These are phyloP conservation scores for Grigorovia humatica DNA, from an alignment of 805 yeast species.

Conservation along the genomic window DNA sequence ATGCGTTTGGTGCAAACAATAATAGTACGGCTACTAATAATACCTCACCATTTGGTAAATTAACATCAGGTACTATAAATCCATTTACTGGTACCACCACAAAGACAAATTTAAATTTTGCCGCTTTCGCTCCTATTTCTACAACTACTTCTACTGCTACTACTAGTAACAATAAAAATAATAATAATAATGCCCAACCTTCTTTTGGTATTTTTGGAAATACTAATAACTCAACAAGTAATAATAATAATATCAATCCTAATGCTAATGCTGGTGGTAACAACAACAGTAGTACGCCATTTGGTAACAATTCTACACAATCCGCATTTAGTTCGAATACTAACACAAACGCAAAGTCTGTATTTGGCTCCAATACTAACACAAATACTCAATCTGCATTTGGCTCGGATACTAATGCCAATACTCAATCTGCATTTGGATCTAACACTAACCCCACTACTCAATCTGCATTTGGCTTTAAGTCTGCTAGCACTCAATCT, in stretches of 20 bases:
- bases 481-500: background rate
- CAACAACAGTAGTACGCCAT: background rate
- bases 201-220: too few relatives aligned
- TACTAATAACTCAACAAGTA: too few relatives aligned
- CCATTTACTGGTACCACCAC: background rate
- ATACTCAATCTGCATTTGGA: background rate
- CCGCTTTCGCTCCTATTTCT: background rate
- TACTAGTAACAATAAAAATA: too few relatives aligned
- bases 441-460: conserved; percentile 3
- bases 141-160: background rate
- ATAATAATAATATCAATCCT: too few relatives aligned
- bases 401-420: conserved; percentile 4
- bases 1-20: background rate
- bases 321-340: conserved; percentile 7
- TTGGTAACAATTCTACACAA: conserved; percentile 13
- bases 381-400: conserved; percentile 8
- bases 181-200: too few relatives aligned
- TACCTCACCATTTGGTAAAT: conserved; percentile 9
- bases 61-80: conserved; percentile 7
- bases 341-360: conserved; percentile 4
- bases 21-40: background rate
- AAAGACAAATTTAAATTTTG: conserved; percentile 2
- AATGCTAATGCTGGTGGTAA: background rate
- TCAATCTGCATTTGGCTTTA: background rate
- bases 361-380: conserved; percentile 18